Conservation (phyloP, 768 basidiomycete genomes). For the Arthromyces matolae region DNA sequence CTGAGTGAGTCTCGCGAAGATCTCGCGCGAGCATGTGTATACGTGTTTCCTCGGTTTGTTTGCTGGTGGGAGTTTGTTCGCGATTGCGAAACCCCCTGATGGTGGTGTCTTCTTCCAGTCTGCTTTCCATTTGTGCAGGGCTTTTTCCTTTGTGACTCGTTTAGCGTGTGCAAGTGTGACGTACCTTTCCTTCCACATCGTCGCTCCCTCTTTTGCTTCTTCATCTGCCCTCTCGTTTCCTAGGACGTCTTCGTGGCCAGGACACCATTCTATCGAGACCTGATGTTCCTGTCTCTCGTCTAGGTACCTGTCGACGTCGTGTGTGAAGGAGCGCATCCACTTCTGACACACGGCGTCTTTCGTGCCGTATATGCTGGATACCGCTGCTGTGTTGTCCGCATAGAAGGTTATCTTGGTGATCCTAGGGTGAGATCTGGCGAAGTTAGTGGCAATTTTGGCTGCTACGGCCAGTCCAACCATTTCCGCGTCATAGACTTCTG, state of each 20-base stretch:
- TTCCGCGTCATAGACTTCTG: conserved; percentile 27
- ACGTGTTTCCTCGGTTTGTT: no score
- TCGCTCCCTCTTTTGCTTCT: no score
- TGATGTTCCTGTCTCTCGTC: no score
- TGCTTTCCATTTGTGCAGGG: neutral
- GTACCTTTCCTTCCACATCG: no score
- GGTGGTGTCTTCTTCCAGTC: neutral
- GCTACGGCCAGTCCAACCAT: conserved; percentile 20
- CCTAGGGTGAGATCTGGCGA: neutral
- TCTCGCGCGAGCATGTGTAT: conserved; percentile 3
- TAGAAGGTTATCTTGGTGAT: conserved; percentile 21
- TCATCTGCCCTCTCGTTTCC: conserved; percentile 3
- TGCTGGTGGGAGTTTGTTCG: no score
- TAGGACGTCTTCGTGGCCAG: conserved; percentile 2
- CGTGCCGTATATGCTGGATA: no score
- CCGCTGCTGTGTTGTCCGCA: conserved; percentile 24
- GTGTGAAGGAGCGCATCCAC: conserved; percentile 16
- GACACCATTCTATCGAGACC: no score
- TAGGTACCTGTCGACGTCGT: neutral
- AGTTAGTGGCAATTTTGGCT: conserved; percentile 8
- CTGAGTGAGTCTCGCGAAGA: conserved; percentile 20
- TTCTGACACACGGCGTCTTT: no score
- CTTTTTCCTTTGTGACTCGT: neutral
- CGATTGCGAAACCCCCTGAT: no score
- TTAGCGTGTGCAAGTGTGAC: neutral